Base-by-base conservation (phyloP, 2,329 filamentous ascomycete genomes). In the Colletotrichum costaricense region DNA sequence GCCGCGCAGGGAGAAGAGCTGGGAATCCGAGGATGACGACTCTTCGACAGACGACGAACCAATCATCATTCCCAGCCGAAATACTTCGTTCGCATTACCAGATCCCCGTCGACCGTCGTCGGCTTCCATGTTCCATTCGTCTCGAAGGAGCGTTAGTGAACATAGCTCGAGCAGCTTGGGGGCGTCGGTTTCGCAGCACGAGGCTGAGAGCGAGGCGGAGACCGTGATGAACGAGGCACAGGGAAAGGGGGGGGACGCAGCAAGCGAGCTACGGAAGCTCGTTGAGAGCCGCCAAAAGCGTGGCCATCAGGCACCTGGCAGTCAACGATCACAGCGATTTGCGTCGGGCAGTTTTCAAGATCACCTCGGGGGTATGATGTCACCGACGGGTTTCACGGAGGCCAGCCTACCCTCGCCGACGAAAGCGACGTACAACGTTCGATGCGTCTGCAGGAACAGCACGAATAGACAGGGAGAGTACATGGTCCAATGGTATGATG, bases 11-110 rank as follows among this genome's bases (percentile, higher is more conserved):
- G 76, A 73, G 60, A 74, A 81, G 63, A 82, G 81, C 52, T 87
- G 84, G 82, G 84, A 85, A 16, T 87, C 86, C 5, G 87, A 87
- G 0, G 86, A 88, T 35, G 87, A 87, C 59, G 87, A 87, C 2
- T 91, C 89, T 1, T 91, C 90, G 0, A 87, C 87, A 4, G 91
- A 93, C 74, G 90, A 92, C 67, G 91, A 92, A 69, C 89, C 89
- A 14, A 92, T 92, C 73, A 86, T 92, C 63, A 90, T 93, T 52
- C 90, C 90, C 35, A 92, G 90, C 78, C 86, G 90, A 56, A 89
- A 86, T 73, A 84, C 84, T 4, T 92, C 90, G 0, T 92, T 91
- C 79, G 87, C 86, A 2, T 80, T 90, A 8, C 89, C 88, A 0
- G 88, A 90, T 67, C 87, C 89, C 0, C 81, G 84, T 35, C 87